Conservation (phyloP, 2,329 filamentous ascomycete genomes). For the Fusarium citri region DNA sequence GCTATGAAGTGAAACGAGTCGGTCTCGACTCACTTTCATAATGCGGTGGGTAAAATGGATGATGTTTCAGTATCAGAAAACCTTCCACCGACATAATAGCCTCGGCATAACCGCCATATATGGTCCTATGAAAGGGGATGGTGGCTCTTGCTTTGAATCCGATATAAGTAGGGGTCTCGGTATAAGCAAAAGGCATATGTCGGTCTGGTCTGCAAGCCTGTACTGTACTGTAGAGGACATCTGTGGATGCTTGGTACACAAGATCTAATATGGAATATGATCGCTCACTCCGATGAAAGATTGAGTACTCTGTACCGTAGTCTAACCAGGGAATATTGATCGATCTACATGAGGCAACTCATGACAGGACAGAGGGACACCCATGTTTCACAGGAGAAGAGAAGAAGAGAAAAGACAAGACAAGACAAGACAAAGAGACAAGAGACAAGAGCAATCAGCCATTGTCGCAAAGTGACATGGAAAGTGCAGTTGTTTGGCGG, state of each 20-base stretch:
- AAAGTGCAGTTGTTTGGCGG: not conserved
- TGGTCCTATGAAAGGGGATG: not conserved
- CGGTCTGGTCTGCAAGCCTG: conserved; percentile 1
- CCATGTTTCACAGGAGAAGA: not conserved
- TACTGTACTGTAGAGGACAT: not conserved
- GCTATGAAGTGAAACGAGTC: conserved; percentile 16
- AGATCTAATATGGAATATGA: conserved; percentile 14
- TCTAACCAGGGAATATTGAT: not conserved
- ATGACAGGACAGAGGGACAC: not conserved
- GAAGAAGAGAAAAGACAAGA: not conserved
- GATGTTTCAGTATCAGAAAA: conserved; percentile 28
- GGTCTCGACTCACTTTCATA: conserved; percentile 1
- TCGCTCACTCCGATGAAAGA: not conserved
- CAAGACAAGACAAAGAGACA: not conserved
- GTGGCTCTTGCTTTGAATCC: not conserved
- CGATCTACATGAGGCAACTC: not conserved
- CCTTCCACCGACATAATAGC: conserved; percentile 11
- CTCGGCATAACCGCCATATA: not conserved
- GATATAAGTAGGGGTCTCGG: not conserved
- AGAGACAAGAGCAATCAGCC: conserved; percentile 1
- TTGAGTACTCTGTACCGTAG: not conserved
- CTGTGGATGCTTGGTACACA: not conserved
- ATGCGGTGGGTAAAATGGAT: conserved; percentile 13
- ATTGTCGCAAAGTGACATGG: conserved; percentile 7
- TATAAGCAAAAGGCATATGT: conserved; percentile 2